phyloP scores from a whole-genome alignment of 139 green algal species.

The Yamagishiella unicocca region DNA sequence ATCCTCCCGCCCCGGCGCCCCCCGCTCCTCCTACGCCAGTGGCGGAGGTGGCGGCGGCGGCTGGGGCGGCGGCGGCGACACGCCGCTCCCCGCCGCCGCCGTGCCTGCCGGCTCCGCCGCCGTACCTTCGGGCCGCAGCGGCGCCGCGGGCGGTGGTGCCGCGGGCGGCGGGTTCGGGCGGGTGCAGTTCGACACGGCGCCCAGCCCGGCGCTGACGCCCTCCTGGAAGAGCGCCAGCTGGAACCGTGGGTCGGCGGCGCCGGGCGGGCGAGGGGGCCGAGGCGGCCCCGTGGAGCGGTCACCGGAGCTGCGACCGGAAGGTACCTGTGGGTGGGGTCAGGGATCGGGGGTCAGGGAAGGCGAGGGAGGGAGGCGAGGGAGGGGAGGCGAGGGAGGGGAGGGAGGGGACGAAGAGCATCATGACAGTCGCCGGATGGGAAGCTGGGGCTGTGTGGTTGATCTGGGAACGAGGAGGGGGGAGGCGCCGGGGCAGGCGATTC shows the following conservation, averaged over 20 bases:
- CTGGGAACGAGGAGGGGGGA: not conserved
- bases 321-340: not conserved
- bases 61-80: conserved; percentile 40
- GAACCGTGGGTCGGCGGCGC: conserved; percentile 49
- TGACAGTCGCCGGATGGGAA: no score
- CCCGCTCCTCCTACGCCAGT: conserved; percentile 34
- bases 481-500: not conserved
- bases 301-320: conserved; percentile 64
- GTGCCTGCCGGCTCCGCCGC: conserved; percentile 45
- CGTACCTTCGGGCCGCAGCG: not conserved
- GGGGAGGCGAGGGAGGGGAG: not conserved
- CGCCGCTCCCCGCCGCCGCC: conserved; percentile 56
- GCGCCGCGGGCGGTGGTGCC: not conserved
- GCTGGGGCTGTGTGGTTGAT: not conserved
- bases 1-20: conserved; percentile 9
- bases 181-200: conserved; percentile 80
- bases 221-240: conserved; percentile 77
- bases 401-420: not conserved
- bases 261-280: not conserved
- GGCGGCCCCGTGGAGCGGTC: conserved; percentile 62
- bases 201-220: conserved; percentile 75
- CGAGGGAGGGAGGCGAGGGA: not conserved
- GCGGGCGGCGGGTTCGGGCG: conserved; percentile 47
- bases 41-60: conserved; percentile 20
- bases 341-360: not conserved